phyloP scores from a whole-genome alignment of 352 stramenopile species.

The Pythium volutum region DNA sequence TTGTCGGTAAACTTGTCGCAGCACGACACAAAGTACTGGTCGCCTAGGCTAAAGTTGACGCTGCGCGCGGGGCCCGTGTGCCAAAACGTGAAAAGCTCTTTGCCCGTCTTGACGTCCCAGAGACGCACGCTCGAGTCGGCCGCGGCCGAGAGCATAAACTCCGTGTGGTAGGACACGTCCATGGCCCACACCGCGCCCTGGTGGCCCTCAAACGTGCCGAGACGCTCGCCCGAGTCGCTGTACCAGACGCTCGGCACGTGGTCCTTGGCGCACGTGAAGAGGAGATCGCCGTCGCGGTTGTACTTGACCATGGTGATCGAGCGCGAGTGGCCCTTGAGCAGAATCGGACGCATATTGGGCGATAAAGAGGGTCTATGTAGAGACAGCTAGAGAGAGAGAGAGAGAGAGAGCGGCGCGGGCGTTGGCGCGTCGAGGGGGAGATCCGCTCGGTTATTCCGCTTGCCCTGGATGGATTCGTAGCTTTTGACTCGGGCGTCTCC shows the following conservation, averaged over 20 bases:
- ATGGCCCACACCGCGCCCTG: conserved; percentile 97
- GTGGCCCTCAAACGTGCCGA: conserved; percentile 97
- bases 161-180: conserved; percentile 92
- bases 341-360: conserved; percentile 91
- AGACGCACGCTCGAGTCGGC: conserved; percentile 92
- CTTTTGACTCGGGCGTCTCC: not conserved
- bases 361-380: not conserved
- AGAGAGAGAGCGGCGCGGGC: not conserved
- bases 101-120: conserved; percentile 90
- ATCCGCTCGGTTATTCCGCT: not conserved
- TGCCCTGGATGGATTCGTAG: conserved; percentile 20
- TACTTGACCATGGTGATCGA: conserved; percentile 99
- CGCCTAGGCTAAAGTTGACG: conserved; percentile 86
- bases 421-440: not conserved
- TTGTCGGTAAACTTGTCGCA: conserved; percentile 84
- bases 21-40: conserved; percentile 83
- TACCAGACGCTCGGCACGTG: conserved; percentile 97
- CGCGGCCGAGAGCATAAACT: conserved; percentile 93
- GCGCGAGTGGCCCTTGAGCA: conserved; percentile 99
- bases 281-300: conserved; percentile 98
- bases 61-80: conserved; percentile 79
- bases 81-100: conserved; percentile 83
- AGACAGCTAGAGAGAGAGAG: not conserved
- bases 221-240: conserved; percentile 93
- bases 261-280: conserved; percentile 97